Base-by-base conservation (phyloP, 805 yeast genomes). In the Candida maris region DNA sequence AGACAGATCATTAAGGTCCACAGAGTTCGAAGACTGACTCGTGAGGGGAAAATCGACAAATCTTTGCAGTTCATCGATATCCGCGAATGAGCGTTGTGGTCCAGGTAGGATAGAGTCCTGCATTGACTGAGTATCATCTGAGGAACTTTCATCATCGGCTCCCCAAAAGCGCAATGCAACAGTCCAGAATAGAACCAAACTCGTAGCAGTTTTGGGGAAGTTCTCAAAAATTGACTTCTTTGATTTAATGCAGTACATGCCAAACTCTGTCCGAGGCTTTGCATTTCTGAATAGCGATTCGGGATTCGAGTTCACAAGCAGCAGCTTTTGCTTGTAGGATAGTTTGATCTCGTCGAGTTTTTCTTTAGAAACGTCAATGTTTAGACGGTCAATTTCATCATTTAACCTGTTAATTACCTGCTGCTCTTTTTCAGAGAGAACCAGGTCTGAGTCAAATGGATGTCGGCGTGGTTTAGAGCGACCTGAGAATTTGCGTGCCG, bases 231-330 rank as follows among this genome's bases (percentile, higher is more conserved):
- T 44, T 15, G 28, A 27, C 10, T 46, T 42, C 25, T 46, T 42
- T 4, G 45, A 31, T 5, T 42, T 29, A 3, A 56, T 22, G 29
- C 60, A 59, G 35, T 52, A 59, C 16, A 52, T 37, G 7, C 56
- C 59, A 39, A 57, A 54, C 22, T 55, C 59, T 9, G 61, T 52
- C 5, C 49, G 28, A 8, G 55, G 58, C 17, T 45, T 42, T 6
- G 54, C 45, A 10, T 41, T 47, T 10, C 46, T 43, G 15, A 59
- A 35, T 19, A 59, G 39, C 17, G 34, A 15, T n/a, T 23, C 35
- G 0, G 54, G 45, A 10, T 42, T 31, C 7, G 32, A 32, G 16
- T 37, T 27, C 22, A 40, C 19, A 6, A 18, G 12, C 19, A 34
- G 21, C 1, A 46, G 24, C 5, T 35, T 27, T 4, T 37, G 34